phyloP scores from a whole-genome alignment of 768 basidiomycete species.

The Kwoniella newhampshirensis region DNA sequence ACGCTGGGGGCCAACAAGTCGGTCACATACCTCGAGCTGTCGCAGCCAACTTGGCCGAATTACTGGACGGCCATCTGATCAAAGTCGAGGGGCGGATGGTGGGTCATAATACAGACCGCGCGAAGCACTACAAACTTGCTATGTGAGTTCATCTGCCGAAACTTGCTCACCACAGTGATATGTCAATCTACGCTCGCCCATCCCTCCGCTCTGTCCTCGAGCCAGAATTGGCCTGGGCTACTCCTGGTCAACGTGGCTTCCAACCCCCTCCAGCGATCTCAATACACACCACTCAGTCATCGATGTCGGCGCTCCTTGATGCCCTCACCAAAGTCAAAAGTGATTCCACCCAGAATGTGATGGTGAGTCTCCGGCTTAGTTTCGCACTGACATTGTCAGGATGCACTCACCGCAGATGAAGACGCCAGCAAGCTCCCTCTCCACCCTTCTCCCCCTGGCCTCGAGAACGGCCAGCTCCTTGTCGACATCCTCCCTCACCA shows the following conservation, averaged over 20 bases:
- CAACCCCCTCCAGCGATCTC: constrained; percentile 13
- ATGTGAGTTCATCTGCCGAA: constrained; percentile 16
- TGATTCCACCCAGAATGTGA: constrained; percentile 62
- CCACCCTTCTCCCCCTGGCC: constrained; percentile 71
- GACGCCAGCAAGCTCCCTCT: constrained; percentile 72
- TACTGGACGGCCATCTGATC: constrained; percentile 66
- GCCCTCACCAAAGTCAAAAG: constrained; percentile 75
- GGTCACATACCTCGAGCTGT: constrained; percentile 72
- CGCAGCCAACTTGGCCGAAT: constrained; percentile 64
- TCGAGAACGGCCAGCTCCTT: constrained; percentile 64
- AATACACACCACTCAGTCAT: constrained; percentile 36
- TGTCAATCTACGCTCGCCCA: constrained; percentile 70
- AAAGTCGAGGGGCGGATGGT: constrained; percentile 69
- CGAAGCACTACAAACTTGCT: constrained; percentile 19
- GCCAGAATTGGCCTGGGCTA: constrained; percentile 71
- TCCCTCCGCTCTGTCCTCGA: constrained; percentile 66
- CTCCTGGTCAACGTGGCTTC: constrained; percentile 67
- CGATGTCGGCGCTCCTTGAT: constrained; percentile 66
- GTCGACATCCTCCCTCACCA: constrained; percentile 81
- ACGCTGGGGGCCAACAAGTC: constrained; percentile 71
- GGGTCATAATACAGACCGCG: constrained; percentile 55
- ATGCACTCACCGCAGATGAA: constrained; percentile 45
- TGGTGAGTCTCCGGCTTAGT: constrained; percentile 29
- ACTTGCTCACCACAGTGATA: constrained; percentile 56
- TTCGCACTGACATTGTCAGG: constrained; percentile 15